These are phyloP conservation scores for Sporopachydermia quercuum DNA, from an alignment of 805 yeast genomes.

Conservation along the genomic window DNA sequence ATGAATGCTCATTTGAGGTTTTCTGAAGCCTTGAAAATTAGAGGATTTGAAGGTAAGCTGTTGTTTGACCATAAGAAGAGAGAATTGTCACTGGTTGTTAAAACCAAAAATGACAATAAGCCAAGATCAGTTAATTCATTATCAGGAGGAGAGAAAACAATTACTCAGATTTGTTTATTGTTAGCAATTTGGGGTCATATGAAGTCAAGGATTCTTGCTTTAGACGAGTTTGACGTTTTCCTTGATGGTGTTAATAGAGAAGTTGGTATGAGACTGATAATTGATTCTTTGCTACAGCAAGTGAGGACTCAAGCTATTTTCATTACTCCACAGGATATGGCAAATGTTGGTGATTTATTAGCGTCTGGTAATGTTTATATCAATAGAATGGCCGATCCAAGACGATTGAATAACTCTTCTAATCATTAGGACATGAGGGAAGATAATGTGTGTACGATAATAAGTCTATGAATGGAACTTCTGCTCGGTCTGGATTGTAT, in stretches of 20 bases:
- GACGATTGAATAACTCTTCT: constrained; percentile 7
- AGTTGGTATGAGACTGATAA: constrained; percentile 49
- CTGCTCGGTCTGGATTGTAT: neutral
- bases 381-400: constrained; percentile 20
- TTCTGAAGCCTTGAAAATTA: constrained; percentile 39
- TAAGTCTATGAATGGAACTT: neutral
- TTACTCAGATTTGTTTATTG: constrained; percentile 76
- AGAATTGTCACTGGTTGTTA: constrained; percentile 41
- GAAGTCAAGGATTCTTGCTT: constrained; percentile 75
- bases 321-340: constrained; percentile 88
- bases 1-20: constrained; percentile 39
- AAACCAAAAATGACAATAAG: constrained; percentile 40
- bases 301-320: constrained; percentile 74
- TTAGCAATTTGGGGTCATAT: constrained; percentile 88
- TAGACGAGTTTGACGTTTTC: constrained; percentile 94
- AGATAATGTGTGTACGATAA: neutral
- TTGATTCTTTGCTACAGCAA: constrained; percentile 48
- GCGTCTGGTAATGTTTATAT: constrained; percentile 29
- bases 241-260: constrained; percentile 91
- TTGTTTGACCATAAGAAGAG: constrained; percentile 41
- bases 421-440: constrained; percentile 2
- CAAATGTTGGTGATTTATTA: constrained; percentile 44
- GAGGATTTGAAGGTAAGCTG: constrained; percentile 66
- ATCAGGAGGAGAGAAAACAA: constrained; percentile 96
- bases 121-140: constrained; percentile 65